phyloP scores from a whole-genome alignment of 2,329 filamentous ascomycete genomes.

The Tolypocladium paradoxum region DNA sequence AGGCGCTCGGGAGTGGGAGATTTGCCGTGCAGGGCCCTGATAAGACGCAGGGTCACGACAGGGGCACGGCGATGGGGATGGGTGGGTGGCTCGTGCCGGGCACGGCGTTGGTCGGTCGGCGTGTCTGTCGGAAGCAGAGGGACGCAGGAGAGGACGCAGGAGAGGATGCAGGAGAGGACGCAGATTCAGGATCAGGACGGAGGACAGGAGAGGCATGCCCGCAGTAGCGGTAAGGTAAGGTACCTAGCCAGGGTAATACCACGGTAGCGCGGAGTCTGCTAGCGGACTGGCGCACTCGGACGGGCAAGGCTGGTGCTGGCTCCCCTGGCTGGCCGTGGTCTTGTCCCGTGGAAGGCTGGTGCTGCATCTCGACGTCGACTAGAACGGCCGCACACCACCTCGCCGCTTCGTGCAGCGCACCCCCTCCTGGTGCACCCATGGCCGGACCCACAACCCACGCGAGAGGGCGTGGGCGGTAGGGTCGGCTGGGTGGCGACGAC shows the following conservation, averaged over 20 bases:
- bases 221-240: background rate
- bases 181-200: background rate
- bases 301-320: background rate
- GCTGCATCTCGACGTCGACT: background rate
- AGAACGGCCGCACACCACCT: background rate
- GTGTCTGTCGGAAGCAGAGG: background rate
- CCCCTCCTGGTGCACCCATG: too few relatives aligned
- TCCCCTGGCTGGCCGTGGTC: background rate
- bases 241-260: too few relatives aligned
- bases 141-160: background rate
- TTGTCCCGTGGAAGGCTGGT: background rate
- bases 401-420: background rate
- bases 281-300: background rate
- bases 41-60: background rate
- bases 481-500: background rate
- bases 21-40: slow-evolving; percentile 1
- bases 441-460: background rate
- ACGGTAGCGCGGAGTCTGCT: background rate
- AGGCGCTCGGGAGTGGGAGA: background rate
- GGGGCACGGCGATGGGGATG: background rate
- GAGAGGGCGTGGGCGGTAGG: background rate
- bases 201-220: background rate
- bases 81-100: background rate
- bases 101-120: background rate
- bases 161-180: background rate